Evolutionary conservation across 2,329 filamentous ascomycete species (phyloP), one percentile per base, ranked within the genome.

Genomic region (Fusarium illudens): DNA sequence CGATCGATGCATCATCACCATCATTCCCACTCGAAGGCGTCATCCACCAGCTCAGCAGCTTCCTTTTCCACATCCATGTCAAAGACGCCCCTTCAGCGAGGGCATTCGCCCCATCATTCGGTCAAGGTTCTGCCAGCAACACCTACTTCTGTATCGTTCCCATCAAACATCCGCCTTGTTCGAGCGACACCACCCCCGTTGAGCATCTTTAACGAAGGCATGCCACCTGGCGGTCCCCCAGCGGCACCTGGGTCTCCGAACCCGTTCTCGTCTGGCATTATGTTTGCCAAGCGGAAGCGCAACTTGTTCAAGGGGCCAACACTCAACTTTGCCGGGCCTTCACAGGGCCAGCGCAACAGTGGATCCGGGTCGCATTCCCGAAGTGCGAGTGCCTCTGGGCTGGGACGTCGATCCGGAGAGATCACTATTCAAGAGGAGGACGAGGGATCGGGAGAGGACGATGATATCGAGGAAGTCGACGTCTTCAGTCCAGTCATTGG

Each of bases 81-180:
- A 33, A 91, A 90, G 74, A 90, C 87, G 15, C 89, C 87, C 2
- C 81, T 88, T 51, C 86, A 86, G 42, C 81, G 86, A 33, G 86
- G 87, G 13, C 89, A 92, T 22, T 94, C 91, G 4, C 95, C 96
- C 1, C 94, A 97, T 76, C 88, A 93, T 70, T 97, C 93, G 0
- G 91, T 98, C 73, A 98, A 98, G 80, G 92, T 98, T n/a, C 87
- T 98, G 3, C 95, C 96, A 1, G 92, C 93, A 0, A 97, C 94
- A 0, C 95, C 95, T 0, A 94, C 91, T 0, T 81, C 86, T 3
- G 83, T 84, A 15, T 82, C 87, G 1, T 97, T 98, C 73, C 94
- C 95, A 0, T 92, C 89, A 53, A 96, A 94, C 70, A 92, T 97
- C 62, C 90, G 95, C 3, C 84, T 97, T 12, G 92, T 95, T 2